Evolutionary conservation across 164 flowering plant species (phyloP).

Genomic region (Euptelea pleiosperma): DNA sequence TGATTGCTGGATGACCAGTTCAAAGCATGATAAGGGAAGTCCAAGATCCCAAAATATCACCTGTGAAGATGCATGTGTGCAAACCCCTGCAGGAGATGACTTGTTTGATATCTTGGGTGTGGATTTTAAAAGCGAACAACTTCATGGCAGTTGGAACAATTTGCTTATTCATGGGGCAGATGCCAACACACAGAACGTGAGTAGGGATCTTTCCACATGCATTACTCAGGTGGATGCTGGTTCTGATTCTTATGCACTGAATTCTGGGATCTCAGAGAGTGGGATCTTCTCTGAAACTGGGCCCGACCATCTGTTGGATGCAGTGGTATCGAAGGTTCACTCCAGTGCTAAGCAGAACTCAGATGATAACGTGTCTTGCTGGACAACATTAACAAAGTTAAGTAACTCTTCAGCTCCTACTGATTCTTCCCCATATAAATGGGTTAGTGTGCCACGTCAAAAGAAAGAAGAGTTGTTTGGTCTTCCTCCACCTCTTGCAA

Average conservation of each 20-base stretch:
- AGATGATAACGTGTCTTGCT: slow-evolving; percentile 57
- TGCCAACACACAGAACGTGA: slow-evolving; percentile 10
- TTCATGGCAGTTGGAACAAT: slow-evolving; percentile 27
- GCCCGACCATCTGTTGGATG: slow-evolving; percentile 74
- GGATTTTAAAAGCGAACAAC: slow-evolving; percentile 45
- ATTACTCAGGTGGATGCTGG: slow-evolving; percentile 18
- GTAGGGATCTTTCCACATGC: slow-evolving; percentile 25
- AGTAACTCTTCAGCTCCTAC: slow-evolving; percentile 48
- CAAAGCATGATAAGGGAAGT: slow-evolving; percentile 15
- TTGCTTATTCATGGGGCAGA: slow-evolving; percentile 12
- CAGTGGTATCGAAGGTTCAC: slow-evolving; percentile 67
- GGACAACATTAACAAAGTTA: slow-evolving; percentile 46
- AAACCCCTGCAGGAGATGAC: slow-evolving; percentile 48
- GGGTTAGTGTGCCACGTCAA: slow-evolving; percentile 22
- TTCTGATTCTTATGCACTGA: slow-evolving; percentile 23
- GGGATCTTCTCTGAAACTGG: slow-evolving; percentile 38
- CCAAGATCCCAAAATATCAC: slow-evolving; percentile 7
- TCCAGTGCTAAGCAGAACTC: slow-evolving; percentile 39
- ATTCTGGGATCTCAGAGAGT: slow-evolving; percentile 43
- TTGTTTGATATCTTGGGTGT: slow-evolving; percentile 68
- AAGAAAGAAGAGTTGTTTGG: slow-evolving; percentile 33
- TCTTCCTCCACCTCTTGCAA: slow-evolving; percentile 30
- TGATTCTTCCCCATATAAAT: slow-evolving; percentile 26
- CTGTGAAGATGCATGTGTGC: slow-evolving; percentile 24
- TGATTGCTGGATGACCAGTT: slow-evolving; percentile 16